Evolutionary conservation across 2,329 filamentous ascomycete genomes (phyloP), one percentile per base, ranked within the genome.

Genomic region (Neofusicoccum sp.): DNA sequence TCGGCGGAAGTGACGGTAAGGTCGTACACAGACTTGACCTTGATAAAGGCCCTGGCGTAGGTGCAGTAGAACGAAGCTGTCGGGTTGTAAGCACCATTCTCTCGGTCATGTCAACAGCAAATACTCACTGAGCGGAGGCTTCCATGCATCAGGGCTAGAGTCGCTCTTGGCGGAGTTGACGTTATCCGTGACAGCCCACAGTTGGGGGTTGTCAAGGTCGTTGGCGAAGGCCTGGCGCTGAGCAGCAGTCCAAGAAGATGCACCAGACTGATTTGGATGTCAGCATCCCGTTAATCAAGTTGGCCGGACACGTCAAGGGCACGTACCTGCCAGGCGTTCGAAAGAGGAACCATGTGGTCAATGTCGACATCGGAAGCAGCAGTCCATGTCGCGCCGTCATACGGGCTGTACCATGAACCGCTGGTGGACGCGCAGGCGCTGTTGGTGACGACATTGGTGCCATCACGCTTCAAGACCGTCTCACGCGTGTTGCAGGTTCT

Each of bases 301-400:
- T 9, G 39, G 34, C 33, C 37, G 14, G 4, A 12, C 11, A n/a
- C 9, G 36, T 39, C 22, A 44, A 49, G 34, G 44, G 11, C n/a
- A 76, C 81, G 70, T 68, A 87, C 85, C 65, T 89, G 87, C 91
- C 90, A 94, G 4, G 91, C 90, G 71, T 93, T 92, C 72, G 89
- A 88, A 65, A 96, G 75, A 0, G 92, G 91, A 2, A 96, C 90
- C 77, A 95, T 83, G 74, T 95, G 92, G 74, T 95, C 92, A 64
- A 95, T 94, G 68, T 94, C 90, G 1, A 95, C 75, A 68, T 93
- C 89, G 16, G 81, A 84, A 1, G 90, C 85, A 0, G 80, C 79
- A 0, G 85, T 89, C 88, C 89, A 92, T 1, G 81, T 86, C 0
- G 79, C 87, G 14, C 90, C 90, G 70, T 94, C 91, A 73, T 90